Base-by-base conservation (phyloP, 2,329 filamentous ascomycete species). In the Cadophora sp. region DNA sequence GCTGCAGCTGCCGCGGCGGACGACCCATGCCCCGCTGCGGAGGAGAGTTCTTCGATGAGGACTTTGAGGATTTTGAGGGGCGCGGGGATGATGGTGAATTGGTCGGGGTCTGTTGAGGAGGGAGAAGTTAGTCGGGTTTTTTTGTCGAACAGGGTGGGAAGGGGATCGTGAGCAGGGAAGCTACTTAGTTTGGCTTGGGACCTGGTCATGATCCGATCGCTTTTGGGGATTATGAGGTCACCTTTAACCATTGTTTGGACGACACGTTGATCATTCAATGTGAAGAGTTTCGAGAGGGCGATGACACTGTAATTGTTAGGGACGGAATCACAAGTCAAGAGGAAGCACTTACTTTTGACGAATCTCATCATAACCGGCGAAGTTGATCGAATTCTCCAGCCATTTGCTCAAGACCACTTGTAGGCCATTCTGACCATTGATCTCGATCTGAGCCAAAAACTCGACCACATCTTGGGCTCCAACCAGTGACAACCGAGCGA, bases 331-430 rank as follows among this genome's bases (percentile, higher is more conserved):
- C 16, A 7, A 37, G 56, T 11, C 14, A 26, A 31, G 11, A 0
- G n/a, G 1, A 8, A 26, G 2, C 19, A 83, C 89, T 80, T 83
- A 94, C 92, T 98, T 99, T 80, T 97, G 93, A 74, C 94, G 89
- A 74, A 98, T 98, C 79, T 97, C 95, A 75, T 98, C 94, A 75
- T 97, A 99, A 14, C 96, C 96, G n/a, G 94, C 94, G 81, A 99
- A 99, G 79, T 92, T 97, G 79, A 97, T 88, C 4, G 94, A 97
- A 80, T 98, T 97, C 82, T 98, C 96, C 0, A 99, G 84, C 96
- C 96, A 99, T 81, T 98, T 97, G 80, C 90, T 87, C 73, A 98
- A 83, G 3, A 99, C 96, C 27, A 97, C 90, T 71, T 94, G 89
- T 8, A 99, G 83, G n/a, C 94, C 96, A 76, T 86, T 97, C 77